phyloP scores from a whole-genome alignment of 345 rosid genomes.

The Eutrema yunnanense region DNA sequence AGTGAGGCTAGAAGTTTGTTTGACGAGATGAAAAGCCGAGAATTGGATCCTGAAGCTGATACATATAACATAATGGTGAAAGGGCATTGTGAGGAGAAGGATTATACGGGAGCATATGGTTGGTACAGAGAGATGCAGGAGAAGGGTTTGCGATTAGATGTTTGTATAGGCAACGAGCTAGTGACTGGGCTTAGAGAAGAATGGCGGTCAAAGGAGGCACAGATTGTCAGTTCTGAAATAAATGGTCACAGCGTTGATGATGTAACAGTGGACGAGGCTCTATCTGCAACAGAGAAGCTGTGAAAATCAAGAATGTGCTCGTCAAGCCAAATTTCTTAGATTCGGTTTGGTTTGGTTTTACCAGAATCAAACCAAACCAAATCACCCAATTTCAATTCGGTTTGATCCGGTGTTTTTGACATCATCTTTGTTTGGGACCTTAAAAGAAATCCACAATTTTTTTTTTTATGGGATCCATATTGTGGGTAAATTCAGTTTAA shows the following conservation, averaged over 20 bases:
- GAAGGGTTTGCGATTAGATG: slow-evolving; percentile 40
- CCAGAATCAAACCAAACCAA: not conserved
- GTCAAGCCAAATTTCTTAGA: not conserved
- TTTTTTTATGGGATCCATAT: not conserved
- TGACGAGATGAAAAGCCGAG: slow-evolving; percentile 47
- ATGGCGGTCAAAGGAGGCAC: slow-evolving; percentile 50
- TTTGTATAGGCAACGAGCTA: slow-evolving; percentile 39
- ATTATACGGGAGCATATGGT: slow-evolving; percentile 49
- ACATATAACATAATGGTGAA: slow-evolving; percentile 58
- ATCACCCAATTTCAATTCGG: not conserved
- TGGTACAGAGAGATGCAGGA: slow-evolving; percentile 74
- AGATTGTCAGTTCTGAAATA: slow-evolving; percentile 46
- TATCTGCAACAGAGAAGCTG: slow-evolving; percentile 16
- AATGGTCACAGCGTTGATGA: slow-evolving; percentile 38
- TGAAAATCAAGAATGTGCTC: not conserved
- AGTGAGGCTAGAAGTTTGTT: slow-evolving; percentile 39
- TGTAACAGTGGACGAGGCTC: slow-evolving; percentile 4
- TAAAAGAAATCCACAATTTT: not conserved
- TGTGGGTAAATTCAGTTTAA: not conserved
- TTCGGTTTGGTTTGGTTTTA: not conserved
- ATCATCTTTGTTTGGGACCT: not conserved
- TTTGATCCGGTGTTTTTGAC: not conserved
- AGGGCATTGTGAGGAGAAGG: slow-evolving; percentile 47
- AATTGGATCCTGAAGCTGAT: slow-evolving; percentile 52
- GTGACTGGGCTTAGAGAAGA: slow-evolving; percentile 48